Percentiles rank a stretch among this genome's conserved stretches.
phyloP scores from a whole-genome alignment of 2,329 filamentous ascomycete species.

The Aspergillus awamori region DNA sequence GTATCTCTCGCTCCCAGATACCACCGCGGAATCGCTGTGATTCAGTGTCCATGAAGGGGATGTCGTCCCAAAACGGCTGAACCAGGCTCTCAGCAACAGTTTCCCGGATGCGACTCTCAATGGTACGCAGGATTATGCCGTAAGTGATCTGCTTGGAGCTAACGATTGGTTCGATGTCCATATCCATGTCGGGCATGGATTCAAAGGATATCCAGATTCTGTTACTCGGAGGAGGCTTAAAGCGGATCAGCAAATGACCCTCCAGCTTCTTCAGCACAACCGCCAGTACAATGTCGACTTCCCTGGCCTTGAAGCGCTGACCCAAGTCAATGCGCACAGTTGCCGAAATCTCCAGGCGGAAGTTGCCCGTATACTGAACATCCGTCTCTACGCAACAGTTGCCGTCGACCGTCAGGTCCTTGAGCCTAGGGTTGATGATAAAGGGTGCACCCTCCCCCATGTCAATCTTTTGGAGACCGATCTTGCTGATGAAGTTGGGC shows the following conservation, averaged over 20 bases:
- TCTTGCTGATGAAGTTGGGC: constrained; percentile 82
- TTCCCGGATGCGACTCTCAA: constrained; percentile 92
- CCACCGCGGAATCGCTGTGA: constrained; percentile 81
- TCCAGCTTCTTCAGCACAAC: constrained; percentile 82
- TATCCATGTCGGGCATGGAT: constrained; percentile 88
- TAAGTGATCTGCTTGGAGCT: constrained; percentile 96
- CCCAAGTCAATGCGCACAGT: constrained; percentile 91
- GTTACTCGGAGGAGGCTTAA: constrained; percentile 95
- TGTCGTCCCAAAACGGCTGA: constrained; percentile 92
- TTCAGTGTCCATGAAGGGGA: constrained; percentile 83
- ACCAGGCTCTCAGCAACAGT: constrained; percentile 91
- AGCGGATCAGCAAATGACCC: constrained; percentile 79
- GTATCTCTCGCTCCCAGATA: constrained; percentile 64
- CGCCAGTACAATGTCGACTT: constrained; percentile 86
- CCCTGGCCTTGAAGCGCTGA: constrained; percentile 81
- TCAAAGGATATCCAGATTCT: constrained; percentile 95
- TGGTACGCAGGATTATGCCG: constrained; percentile 84
- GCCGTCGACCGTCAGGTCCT: constrained; percentile 87
- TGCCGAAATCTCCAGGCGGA: constrained; percentile 87
- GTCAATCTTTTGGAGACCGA: constrained; percentile 80
- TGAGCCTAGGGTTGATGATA: constrained; percentile 84
- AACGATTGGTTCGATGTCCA: constrained; percentile 93
- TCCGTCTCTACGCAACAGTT: constrained; percentile 87
- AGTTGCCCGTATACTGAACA: constrained; percentile 84
- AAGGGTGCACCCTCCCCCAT: constrained; percentile 85